Percentiles rank a stretch among this genome's conserved stretches.
Evolutionary conservation across 768 basidiomycete genomes (phyloP).

Genomic region (Suillus occidentalis): DNA sequence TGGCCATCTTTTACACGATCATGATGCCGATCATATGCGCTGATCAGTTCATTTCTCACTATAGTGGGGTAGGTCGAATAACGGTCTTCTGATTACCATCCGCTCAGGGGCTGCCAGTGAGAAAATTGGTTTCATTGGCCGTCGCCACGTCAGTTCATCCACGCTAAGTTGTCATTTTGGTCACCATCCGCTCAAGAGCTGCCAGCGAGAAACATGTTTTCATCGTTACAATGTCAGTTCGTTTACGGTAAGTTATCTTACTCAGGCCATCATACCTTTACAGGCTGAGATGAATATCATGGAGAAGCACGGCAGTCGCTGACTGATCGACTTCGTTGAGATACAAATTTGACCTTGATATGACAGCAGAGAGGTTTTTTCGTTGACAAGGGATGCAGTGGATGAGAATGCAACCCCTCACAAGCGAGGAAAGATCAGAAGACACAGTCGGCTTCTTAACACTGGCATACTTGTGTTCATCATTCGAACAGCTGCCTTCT

Average conservation of each 20-base stretch:
- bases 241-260: background rate
- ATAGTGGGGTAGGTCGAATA: conserved; percentile 20
- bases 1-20: no score
- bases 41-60: background rate
- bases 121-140: conserved; percentile 25
- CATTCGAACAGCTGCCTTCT: no score
- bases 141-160: no score
- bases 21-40: background rate
- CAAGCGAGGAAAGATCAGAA: no score
- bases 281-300: conserved; percentile 54
- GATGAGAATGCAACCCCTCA: no score
- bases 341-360: no score
- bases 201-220: no score
- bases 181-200: no score
- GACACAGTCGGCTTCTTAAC: no score
- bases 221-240: conserved; percentile 21
- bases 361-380: background rate
- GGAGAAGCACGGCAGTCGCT: conserved; percentile 53
- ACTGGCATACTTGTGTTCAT: no score
- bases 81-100: conserved; percentile 26
- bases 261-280: no score
- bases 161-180: no score
- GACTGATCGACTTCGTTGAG: conserved; percentile 35
- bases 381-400: background rate
- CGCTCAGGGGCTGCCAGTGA: conserved; percentile 17